phyloP scores from a whole-genome alignment of 768 basidiomycete genomes.

The Lactarius tabidus region DNA sequence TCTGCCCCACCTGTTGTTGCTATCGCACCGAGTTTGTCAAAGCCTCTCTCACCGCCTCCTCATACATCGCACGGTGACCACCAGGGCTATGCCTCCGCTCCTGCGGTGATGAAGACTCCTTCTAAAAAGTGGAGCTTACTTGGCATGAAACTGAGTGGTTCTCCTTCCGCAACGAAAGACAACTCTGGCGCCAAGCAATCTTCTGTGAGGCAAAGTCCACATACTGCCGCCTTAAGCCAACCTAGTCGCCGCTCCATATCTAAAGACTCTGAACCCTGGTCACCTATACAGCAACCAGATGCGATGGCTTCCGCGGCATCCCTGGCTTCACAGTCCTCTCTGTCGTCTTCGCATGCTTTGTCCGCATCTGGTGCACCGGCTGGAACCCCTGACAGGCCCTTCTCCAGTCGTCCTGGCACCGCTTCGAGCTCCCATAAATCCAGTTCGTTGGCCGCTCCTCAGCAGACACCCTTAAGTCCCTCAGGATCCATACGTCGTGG shows the following conservation, averaged over 20 bases:
- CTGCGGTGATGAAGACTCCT: constrained; percentile 63
- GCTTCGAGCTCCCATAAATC: constrained; percentile 72
- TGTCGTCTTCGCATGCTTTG: constrained; percentile 54
- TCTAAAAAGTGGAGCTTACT: constrained; percentile 97
- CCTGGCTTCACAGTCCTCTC: constrained; percentile 66
- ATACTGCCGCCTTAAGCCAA: constrained; percentile 61
- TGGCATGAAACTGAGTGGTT: constrained; percentile 67
- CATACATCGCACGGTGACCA: constrained; percentile 24
- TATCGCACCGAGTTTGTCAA: constrained; percentile 32
- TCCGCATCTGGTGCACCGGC: constrained; percentile 41
- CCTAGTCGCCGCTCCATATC: constrained; percentile 66
- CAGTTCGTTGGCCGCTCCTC: constrained; percentile 49
- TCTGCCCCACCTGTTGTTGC: constrained; percentile 52
- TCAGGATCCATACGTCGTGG: constrained; percentile 63
- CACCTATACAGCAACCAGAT: constrained; percentile 56
- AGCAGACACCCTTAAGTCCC: constrained; percentile 65
- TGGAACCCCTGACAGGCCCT: constrained; percentile 62
- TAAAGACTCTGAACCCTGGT: constrained; percentile 63
- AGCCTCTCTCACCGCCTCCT: constrained; percentile 31
- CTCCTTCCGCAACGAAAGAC: constrained; percentile 55
- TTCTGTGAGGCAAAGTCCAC: constrained; percentile 60
- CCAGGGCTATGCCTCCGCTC: constrained; percentile 41
- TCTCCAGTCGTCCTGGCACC: constrained; percentile 66
- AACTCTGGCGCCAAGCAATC: constrained; percentile 43
- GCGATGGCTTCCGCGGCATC: constrained; percentile 80